These are phyloP conservation scores for Clonostachys solani DNA, from an alignment of 2,329 filamentous ascomycete genomes.

Conservation along the genomic window DNA sequence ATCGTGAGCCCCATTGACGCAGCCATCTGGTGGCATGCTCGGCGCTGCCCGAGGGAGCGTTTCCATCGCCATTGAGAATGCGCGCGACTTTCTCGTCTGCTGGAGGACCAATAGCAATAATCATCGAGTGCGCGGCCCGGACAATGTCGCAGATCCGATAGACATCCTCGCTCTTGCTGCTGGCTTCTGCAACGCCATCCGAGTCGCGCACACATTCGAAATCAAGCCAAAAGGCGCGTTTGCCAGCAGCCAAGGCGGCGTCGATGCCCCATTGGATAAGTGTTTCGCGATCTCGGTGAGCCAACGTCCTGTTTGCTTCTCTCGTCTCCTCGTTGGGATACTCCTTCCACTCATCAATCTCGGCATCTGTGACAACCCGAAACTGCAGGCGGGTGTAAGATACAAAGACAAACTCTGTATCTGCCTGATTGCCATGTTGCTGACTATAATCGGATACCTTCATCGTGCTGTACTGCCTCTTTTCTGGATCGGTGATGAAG, in stretches of 20 bases:
- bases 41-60: conserved; percentile 13
- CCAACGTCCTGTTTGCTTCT: conserved; percentile 9
- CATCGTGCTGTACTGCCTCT: conserved; percentile 8
- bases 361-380: conserved; percentile 13
- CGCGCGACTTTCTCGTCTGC: conserved; percentile 4
- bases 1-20: conserved; percentile 33
- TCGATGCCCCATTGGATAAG: conserved; percentile 28
- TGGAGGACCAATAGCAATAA: conserved; percentile 28
- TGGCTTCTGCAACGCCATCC: conserved; percentile 19
- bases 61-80: conserved; percentile 10
- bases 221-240: conserved; percentile 35
- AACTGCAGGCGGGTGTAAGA: conserved; percentile 36
- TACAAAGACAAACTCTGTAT: conserved; percentile 30
- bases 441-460: conserved; percentile 15
- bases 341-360: conserved; percentile 4
- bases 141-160: conserved; percentile 40
- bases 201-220: conserved; percentile 33
- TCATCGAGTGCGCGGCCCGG: conserved; percentile 31
- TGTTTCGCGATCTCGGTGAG: conserved; percentile 11
- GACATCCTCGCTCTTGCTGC: conserved; percentile 16
- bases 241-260: conserved; percentile 27
- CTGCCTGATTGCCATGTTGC: conserved; percentile 10
- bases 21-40: conserved; percentile 14
- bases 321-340: conserved; percentile 9
- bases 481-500: conserved; percentile 10